Percentiles rank a stretch among this genome's conserved stretches.
Conservation (phyloP, 2,329 filamentous ascomycete genomes). For the Pseudogymnoascus sp. region DNA sequence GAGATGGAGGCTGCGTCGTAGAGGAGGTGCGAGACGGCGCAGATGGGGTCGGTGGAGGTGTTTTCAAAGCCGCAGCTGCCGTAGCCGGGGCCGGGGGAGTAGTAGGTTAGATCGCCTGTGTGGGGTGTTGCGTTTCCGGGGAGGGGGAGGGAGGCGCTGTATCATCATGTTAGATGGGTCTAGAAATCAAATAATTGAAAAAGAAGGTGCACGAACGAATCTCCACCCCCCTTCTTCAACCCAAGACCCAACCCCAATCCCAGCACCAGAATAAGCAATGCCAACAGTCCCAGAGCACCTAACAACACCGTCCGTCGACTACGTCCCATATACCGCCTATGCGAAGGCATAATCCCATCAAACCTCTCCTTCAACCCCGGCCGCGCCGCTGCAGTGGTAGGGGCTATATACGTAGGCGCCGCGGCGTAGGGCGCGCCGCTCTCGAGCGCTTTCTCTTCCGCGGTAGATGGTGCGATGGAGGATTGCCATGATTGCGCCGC, state of each 20-base stretch:
- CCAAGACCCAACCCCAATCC: conserved; percentile 16
- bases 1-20: conserved; percentile 50
- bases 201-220: neutral
- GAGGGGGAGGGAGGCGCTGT: conserved; percentile 33
- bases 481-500: neutral
- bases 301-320: conserved; percentile 11
- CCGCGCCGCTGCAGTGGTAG: neutral
- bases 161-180: neutral
- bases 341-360: neutral
- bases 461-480: neutral
- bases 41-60: conserved; percentile 47
- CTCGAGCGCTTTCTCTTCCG: neutral
- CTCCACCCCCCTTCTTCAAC: conserved; percentile 5
- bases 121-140: conserved; percentile 43
- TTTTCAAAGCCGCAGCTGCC: conserved; percentile 61
- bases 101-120: conserved; percentile 62
- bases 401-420: neutral
- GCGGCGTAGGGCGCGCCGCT: neutral
- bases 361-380: neutral
- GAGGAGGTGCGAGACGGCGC: conserved; percentile 56
- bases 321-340: conserved; percentile 11
- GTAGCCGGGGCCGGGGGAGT: conserved; percentile 48
- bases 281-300: conserved; percentile 11
- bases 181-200: conserved; percentile 7
- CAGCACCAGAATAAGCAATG: conserved; percentile 10